phyloP scores from a whole-genome alignment of 495 filamentous ascomycete species.

The Staphylotrichum tortipilum region DNA sequence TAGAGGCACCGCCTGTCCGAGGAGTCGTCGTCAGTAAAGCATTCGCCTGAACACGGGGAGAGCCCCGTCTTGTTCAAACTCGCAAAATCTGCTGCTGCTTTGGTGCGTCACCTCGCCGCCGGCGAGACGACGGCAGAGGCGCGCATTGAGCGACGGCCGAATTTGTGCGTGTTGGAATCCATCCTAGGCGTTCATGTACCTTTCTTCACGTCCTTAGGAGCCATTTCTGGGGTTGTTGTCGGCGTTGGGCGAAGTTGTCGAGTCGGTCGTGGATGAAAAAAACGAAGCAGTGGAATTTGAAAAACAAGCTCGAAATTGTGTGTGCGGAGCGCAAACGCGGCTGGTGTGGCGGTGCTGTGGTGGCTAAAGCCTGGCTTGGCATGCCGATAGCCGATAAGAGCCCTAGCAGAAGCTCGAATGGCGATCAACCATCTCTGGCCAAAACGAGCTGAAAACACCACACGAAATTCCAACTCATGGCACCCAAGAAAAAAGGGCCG shows the following conservation, averaged over 20 bases:
- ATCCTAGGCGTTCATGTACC: conserved; percentile 42
- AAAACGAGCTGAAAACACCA: not conserved
- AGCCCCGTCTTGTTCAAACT: conserved; percentile 37
- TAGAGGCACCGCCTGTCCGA: conserved; percentile 44
- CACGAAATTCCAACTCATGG: conserved; percentile 10
- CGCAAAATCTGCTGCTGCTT: conserved; percentile 56
- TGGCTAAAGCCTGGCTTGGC: not conserved
- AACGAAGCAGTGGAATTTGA: conserved; percentile 13
- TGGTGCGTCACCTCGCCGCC: conserved; percentile 32
- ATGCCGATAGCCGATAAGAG: no score
- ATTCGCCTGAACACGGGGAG: conserved; percentile 31
- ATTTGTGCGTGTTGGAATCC: conserved; percentile 17
- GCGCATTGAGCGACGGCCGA: conserved; percentile 32
- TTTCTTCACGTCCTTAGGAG: conserved; percentile 63
- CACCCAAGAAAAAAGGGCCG: conserved; percentile 24
- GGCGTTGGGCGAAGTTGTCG: conserved; percentile 27
- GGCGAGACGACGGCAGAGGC: conserved; percentile 16
- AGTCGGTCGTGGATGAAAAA: conserved; percentile 21
- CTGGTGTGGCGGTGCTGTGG: conserved; percentile 2
- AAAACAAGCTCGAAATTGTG: conserved; percentile 14
- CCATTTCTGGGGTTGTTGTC: conserved; percentile 56
- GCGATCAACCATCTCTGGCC: no score
- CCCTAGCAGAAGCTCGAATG: no score
- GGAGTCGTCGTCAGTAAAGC: conserved; percentile 27
- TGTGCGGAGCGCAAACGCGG: conserved; percentile 14